Evolutionary conservation across 345 rosid species (phyloP), one percentile per base, ranked within the genome.

Genomic region (Lenwebbia sp.): DNA sequence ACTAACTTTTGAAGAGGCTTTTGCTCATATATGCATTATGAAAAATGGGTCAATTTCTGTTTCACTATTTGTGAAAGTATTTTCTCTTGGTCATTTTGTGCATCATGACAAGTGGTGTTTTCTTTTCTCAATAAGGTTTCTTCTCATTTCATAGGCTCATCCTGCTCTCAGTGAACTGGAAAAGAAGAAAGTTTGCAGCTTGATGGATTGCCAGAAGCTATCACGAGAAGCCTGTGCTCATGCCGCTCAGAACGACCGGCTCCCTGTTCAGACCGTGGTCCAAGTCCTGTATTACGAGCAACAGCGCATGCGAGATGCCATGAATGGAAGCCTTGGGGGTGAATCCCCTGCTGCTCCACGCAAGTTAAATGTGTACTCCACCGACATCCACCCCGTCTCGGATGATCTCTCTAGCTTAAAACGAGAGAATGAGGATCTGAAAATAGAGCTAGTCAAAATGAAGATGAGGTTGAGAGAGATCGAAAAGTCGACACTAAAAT

Each of bases 131-230:
- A 17, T 70, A 37, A 70, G 78, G 47, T 37, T 44, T 37, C 47
- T 65, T 65, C 47, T 19, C 81, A 70, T 70, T 37, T 70, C 26
- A 19, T 37, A 97, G 99, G 99, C 99, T 82, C 99, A 97, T 92
- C 98, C 97, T 21, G 88, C 85, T 75, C 88, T 93, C 84, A 95
- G 91, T 88, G 99, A 97, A 88, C 89, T 94, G 90, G 99, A 97
- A 89, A 96, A 93, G 90, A 97, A 97, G 93, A 96, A 96, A 93
- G 96, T 94, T 3, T 96, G 99, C 93, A 94, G 98, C 86, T 60
- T 94, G 86, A 96, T 97, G 99, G 98, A 97, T 88, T 97, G 99
- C 60, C 99, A 97, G 90, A 97, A 96, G 83, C 98, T 96, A 57
- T 95, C 99, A 0, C 65, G 99, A 62, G 98, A 95, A 88, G 99